Percentiles rank a stretch among this genome's conserved stretches.
These are phyloP conservation scores for Neoscytalidium dimidiatum DNA, from an alignment of 2,329 filamentous ascomycete genomes.

Conservation along the genomic window DNA sequence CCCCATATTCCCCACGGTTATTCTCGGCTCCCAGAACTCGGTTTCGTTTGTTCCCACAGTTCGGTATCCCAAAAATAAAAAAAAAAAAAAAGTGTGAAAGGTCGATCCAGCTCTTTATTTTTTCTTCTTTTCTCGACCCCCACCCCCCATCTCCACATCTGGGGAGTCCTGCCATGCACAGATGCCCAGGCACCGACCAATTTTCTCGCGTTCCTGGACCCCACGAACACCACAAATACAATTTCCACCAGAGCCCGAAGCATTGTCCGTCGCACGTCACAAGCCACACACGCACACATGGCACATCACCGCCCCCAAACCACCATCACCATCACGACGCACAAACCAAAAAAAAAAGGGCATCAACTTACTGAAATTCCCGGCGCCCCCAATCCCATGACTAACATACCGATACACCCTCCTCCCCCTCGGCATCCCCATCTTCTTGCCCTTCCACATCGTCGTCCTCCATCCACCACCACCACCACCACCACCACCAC, in stretches of 20 bases:
- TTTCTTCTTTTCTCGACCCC: neutral
- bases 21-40: too few species aligned
- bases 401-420: conserved; percentile 6
- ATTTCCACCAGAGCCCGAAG: too few species aligned
- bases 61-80: neutral
- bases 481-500: neutral
- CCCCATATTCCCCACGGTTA: neutral
- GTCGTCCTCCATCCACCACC: neutral
- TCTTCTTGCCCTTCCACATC: neutral
- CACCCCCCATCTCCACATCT: neutral
- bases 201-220: too few species aligned
- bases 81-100: too few species aligned
- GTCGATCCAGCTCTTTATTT: neutral
- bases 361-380: conserved; percentile 14
- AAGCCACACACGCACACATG: neutral
- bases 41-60: too few species aligned
- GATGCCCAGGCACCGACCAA: too few species aligned
- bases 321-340: neutral
- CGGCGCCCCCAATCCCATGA: conserved; percentile 12
- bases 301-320: neutral
- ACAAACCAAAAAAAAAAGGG: neutral
- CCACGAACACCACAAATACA: too few species aligned
- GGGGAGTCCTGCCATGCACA: too few species aligned
- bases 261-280: neutral
- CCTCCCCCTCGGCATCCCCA: neutral